Evolutionary conservation across 106 monocot genomes (phyloP).

Genomic region (Acorus gramineus): DNA sequence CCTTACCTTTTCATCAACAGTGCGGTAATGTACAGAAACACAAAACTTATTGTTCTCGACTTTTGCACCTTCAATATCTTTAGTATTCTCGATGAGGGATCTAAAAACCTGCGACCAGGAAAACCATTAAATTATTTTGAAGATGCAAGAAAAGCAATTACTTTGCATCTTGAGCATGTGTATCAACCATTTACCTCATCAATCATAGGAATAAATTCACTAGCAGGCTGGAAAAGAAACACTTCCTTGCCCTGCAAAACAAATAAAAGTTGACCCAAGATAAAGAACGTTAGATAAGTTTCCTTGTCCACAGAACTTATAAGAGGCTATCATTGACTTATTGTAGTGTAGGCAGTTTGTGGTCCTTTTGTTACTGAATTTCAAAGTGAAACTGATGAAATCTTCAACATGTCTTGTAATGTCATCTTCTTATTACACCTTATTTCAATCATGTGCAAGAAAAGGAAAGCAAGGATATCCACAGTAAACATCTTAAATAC

Average conservation of each 20-base stretch:
- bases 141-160: too few relatives aligned
- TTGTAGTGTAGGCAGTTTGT: not conserved
- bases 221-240: slow-evolving; percentile 73
- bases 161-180: too few relatives aligned
- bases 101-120: slow-evolving; percentile 43
- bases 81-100: slow-evolving; percentile 59
- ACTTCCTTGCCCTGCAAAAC: slow-evolving; percentile 48
- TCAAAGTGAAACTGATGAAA: too few relatives aligned
- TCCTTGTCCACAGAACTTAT: not conserved
- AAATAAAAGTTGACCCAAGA: not conserved
- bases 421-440: too few relatives aligned
- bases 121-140: too few relatives aligned
- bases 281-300: not conserved
- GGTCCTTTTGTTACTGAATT: too few relatives aligned
- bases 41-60: slow-evolving; percentile 85
- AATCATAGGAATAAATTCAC: slow-evolving; percentile 72
- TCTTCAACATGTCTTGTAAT: too few relatives aligned
- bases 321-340: not conserved
- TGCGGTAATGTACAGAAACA: slow-evolving; percentile 85
- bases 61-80: slow-evolving; percentile 45
- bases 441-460: too few relatives aligned
- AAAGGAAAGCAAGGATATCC: too few relatives aligned
- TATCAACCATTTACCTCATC: slow-evolving; percentile 36
- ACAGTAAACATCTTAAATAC: not conserved
- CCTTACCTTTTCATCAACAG: slow-evolving; percentile 54